These are phyloP conservation scores for Angophora floribunda DNA, from an alignment of 345 rosid genomes.

Conservation along the genomic window DNA sequence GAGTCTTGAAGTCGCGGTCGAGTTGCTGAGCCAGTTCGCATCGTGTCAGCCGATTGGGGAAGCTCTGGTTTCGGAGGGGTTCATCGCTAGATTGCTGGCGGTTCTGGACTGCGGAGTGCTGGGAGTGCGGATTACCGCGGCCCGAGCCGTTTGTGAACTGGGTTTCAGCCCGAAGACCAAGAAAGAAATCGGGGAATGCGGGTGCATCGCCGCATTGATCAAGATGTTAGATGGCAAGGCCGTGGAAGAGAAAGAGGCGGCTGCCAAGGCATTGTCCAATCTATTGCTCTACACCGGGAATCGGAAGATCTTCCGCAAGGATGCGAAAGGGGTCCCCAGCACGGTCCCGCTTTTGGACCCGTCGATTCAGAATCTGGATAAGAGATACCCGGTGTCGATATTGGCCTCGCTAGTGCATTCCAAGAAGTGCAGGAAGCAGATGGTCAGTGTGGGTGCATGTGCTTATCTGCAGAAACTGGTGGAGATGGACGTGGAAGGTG, in stretches of 20 bases:
- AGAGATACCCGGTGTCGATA: constrained; percentile 42
- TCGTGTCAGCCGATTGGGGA: constrained; percentile 51
- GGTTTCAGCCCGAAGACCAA: constrained; percentile 42
- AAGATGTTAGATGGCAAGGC: constrained; percentile 88
- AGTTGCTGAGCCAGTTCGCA: constrained; percentile 44
- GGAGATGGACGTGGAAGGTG: constrained; percentile 70
- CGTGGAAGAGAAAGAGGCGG: constrained; percentile 77
- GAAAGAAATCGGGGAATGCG: constrained; percentile 69
- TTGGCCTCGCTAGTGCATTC: constrained; percentile 58
- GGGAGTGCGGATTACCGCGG: constrained; percentile 70
- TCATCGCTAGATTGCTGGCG: constrained; percentile 30
- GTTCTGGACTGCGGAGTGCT: constrained; percentile 55
- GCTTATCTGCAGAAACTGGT: constrained; percentile 62
- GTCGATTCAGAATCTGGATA: constrained; percentile 39
- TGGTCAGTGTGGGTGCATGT: constrained; percentile 68
- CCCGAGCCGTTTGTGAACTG: constrained; percentile 44
- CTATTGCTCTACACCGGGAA: constrained; percentile 38
- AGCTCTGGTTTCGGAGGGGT: constrained; percentile 54
- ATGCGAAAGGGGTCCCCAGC: constrained; percentile 47
- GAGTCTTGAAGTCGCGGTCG: constrained; percentile 59
- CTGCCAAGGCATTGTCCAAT: constrained; percentile 55
- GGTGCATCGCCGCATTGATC: constrained; percentile 42
- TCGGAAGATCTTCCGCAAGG: constrained; percentile 42
- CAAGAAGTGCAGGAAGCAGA: constrained; percentile 68
- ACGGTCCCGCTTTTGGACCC: constrained; percentile 68